These are phyloP conservation scores for Botryotinia calthae DNA, from an alignment of 2,329 filamentous ascomycete species.

Conservation along the genomic window DNA sequence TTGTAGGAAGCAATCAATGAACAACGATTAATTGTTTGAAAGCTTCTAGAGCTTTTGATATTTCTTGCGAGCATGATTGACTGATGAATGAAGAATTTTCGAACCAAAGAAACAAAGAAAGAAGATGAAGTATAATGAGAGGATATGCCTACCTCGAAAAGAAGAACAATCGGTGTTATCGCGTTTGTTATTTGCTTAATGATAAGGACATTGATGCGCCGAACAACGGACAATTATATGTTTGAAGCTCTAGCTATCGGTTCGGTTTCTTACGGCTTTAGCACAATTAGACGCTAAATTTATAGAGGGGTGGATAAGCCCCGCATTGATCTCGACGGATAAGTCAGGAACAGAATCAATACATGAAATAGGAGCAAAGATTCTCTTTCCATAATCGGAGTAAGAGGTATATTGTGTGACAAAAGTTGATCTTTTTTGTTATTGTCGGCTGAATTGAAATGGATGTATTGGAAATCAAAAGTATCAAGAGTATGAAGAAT, in stretches of 20 bases:
- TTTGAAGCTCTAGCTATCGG: background rate
- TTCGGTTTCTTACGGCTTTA: conserved; percentile 11
- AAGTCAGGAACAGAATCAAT: conserved; percentile 3
- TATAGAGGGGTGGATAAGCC: background rate
- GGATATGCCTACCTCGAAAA: conserved; percentile 11
- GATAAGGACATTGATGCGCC: background rate
- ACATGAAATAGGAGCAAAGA: background rate
- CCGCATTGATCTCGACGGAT: background rate
- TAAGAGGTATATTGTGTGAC: background rate
- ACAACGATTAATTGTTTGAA: conserved; percentile 28
- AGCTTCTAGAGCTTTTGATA: conserved; percentile 31
- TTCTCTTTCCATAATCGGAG: conserved; percentile 4
- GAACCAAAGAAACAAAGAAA: conserved; percentile 12
- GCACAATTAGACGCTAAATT: background rate
- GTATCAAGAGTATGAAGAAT: background rate
- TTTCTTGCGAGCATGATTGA: conserved; percentile 17
- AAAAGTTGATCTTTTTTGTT: background rate
- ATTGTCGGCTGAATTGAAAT: background rate
- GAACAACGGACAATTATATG: conserved; percentile 5
- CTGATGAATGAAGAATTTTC: background rate
- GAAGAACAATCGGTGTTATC: background rate
- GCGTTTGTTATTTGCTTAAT: background rate
- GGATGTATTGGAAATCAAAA: background rate
- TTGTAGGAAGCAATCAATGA: conserved; percentile 22
- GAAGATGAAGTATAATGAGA: background rate